Base-by-base conservation (phyloP, 1,284 basidiomycete species). In the Pterula multifida region DNA sequence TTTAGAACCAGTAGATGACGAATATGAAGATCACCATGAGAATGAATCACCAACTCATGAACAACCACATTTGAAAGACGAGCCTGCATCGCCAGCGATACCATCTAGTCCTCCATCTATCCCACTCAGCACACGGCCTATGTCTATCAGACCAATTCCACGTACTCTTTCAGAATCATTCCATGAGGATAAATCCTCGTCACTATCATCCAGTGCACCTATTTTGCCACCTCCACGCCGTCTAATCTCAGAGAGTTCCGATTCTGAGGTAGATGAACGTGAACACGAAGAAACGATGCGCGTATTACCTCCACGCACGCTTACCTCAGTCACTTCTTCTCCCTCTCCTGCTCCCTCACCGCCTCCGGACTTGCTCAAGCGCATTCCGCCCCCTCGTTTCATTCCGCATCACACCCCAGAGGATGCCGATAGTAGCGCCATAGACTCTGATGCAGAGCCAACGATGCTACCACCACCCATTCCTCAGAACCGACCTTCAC, bases 371-470 rank as follows among this genome's bases (percentile, higher is more conserved):
- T 15, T 15, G 6, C 6, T 4, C 9, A 6, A 17, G 4, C 9
- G 9, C 6, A 6, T 17, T 19, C 39, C 39, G 6, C 39, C 39
- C 9, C 13, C 6, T 6, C 39, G 21, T 6, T 42, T 22, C 17
- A 6, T 9, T 22, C n/a, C 9, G 9, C 21, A n/a, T 22, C 39
- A 6, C 9, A 42, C 39, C 9, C 9, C 9, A n/a, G 39, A 42
- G 54, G 26, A 49, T 51, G 26, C 48, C 48, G 42, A 50, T 55
- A 23, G 53, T 50, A 9, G 26, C 56, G n/a, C 55, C 51, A 15
- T 54, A 56, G 2, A 57, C 35, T 21, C 54, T 51, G 23, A 24
- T 47, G 24, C 45, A 9, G 23, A 24, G 13, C 23, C 45, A 3
- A 24, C 12, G 24, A 23, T 19, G 13, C 24, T 47, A 6, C 24